These are phyloP conservation scores for Apiospora malaysiana DNA, from an alignment of 2,329 filamentous ascomycete species.

Conservation along the genomic window DNA sequence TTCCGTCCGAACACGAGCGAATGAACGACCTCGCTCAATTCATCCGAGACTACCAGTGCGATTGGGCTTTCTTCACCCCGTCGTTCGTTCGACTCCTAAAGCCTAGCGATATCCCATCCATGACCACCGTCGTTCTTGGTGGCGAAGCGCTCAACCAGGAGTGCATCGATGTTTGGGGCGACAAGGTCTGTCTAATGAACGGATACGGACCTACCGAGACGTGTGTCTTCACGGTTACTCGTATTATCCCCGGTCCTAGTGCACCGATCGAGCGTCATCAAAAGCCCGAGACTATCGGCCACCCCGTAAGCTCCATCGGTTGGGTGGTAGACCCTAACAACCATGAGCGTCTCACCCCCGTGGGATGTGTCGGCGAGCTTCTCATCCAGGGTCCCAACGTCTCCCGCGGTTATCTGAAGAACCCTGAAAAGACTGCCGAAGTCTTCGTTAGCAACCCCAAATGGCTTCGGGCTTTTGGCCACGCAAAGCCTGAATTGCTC, in stretches of 20 bases:
- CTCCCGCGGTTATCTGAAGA: conserved; percentile 25
- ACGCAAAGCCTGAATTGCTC: conserved; percentile 27
- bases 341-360: conserved; percentile 8
- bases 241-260: background rate
- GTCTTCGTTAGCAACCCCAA: conserved; percentile 25
- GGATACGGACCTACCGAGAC: conserved; percentile 19
- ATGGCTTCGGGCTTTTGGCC: conserved; percentile 11
- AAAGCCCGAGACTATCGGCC: conserved; percentile 16
- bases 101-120: conserved; percentile 10
- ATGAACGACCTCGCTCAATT: conserved; percentile 17
- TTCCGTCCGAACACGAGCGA: conserved; percentile 7
- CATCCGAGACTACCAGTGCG: background rate
- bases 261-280: background rate
- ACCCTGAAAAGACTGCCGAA: conserved; percentile 24
- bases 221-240: background rate
- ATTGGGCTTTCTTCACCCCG: conserved; percentile 20
- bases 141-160: conserved; percentile 13
- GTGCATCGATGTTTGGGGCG: conserved; percentile 4
- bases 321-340: conserved; percentile 21
- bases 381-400: conserved; percentile 15
- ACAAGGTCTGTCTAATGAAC: conserved; percentile 5
- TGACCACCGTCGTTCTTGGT: conserved; percentile 10
- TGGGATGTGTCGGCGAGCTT: conserved; percentile 16
- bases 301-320: background rate
- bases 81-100: background rate